A percentile compares a stretch with the other conserved stretches of the same genome.
These are phyloP conservation scores for Ettlia oleoabundans DNA, from an alignment of 139 green algal species.

Conservation along the genomic window DNA sequence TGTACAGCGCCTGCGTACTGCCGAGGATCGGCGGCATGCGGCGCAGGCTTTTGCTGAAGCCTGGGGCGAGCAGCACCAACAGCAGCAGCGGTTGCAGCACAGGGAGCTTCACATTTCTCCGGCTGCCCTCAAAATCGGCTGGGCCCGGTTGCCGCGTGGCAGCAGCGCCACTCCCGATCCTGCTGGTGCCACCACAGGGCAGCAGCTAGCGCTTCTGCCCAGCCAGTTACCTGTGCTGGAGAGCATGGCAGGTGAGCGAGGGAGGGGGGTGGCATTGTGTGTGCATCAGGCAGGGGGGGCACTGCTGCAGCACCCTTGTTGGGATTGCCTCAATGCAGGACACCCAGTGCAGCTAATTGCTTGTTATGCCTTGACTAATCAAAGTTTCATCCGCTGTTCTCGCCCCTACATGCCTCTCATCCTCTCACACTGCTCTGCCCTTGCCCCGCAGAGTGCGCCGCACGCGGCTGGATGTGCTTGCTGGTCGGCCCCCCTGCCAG, in stretches of 20 bases:
- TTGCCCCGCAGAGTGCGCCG: constrained; percentile 27
- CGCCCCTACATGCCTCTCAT: background rate
- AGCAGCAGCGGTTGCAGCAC: background rate
- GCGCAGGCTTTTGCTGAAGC: constrained; percentile 48
- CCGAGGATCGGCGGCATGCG: constrained; percentile 66
- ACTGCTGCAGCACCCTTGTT: too few species aligned
- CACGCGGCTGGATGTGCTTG: constrained; percentile 77
- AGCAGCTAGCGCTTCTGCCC: constrained; percentile 68
- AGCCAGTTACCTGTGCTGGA: constrained; percentile 76
- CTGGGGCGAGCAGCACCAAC: background rate
- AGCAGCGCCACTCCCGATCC: background rate
- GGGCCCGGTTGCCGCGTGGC: constrained; percentile 22
- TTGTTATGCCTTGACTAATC: too few species aligned
- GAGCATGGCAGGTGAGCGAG: constrained; percentile 45
- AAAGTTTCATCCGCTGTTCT: too few species aligned
- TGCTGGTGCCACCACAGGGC: background rate
- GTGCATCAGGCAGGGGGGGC: too few species aligned
- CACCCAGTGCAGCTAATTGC: too few species aligned
- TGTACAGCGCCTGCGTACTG: constrained; percentile 79
- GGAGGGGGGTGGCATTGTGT: background rate
- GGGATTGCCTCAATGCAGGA: too few species aligned
- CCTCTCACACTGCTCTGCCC: constrained; percentile 26
- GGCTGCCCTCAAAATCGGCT: constrained; percentile 29
- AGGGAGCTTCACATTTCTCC: constrained; percentile 42
- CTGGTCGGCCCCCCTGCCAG: constrained; percentile 64